Evolutionary conservation across 257 asterid species (phyloP).

Genomic region (Handroanthus guayacan): DNA sequence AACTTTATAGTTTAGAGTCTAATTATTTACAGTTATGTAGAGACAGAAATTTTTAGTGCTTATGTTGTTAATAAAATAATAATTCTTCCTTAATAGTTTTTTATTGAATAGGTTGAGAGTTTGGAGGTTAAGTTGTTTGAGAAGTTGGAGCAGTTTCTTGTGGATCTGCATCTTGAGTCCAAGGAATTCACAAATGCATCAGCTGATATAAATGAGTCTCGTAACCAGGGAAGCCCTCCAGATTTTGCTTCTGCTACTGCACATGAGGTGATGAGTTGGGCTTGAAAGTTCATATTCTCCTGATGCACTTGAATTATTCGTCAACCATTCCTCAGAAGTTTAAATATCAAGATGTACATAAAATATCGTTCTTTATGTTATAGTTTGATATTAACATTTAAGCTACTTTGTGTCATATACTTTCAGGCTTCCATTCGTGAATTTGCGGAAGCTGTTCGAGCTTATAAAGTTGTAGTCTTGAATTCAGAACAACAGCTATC

Average conservation of each 20-base stretch:
- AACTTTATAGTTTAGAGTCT: background rate
- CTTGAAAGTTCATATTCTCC: constrained; percentile 21
- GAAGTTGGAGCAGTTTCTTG: constrained; percentile 91
- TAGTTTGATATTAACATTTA: constrained; percentile 24
- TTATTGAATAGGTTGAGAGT: constrained; percentile 78
- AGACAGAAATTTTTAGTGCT: constrained; percentile 15
- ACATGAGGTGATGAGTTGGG: constrained; percentile 63
- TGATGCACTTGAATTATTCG: constrained; percentile 18
- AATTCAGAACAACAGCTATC: constrained; percentile 88
- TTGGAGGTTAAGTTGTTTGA: constrained; percentile 90
- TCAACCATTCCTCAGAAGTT: constrained; percentile 6
- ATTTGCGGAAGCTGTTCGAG: constrained; percentile 94
- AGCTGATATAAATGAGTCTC: constrained; percentile 46
- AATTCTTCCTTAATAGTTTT: constrained; percentile 34
- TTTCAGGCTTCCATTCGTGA: constrained; percentile 88
- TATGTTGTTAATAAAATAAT: constrained; percentile 30
- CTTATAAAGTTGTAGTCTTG: constrained; percentile 88
- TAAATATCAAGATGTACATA: constrained; percentile 6
- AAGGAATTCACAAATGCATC: constrained; percentile 56
- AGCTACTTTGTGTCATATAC: constrained; percentile 24
- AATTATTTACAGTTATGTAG: constrained; percentile 18
- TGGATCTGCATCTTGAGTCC: constrained; percentile 80
- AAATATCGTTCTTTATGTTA: constrained; percentile 17
- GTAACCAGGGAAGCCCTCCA: constrained; percentile 50
- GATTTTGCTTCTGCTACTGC: constrained; percentile 57